Evolutionary conservation across 2,329 filamentous ascomycete species (phyloP).

Genomic region (Cercospora beticola): DNA sequence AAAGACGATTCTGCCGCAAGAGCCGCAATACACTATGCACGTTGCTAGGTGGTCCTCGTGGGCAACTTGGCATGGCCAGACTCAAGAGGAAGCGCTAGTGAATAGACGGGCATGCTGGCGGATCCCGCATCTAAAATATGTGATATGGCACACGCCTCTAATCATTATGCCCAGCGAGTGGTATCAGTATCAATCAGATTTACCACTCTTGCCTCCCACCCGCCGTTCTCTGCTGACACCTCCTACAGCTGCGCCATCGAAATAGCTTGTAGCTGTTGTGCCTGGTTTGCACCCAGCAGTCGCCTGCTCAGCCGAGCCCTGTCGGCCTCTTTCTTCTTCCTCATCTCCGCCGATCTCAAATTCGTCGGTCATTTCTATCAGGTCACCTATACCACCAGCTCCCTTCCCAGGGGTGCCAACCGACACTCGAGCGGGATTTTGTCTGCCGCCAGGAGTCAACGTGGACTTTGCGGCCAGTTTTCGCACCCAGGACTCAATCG

Average conservation of each 20-base stretch:
- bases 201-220: slow-evolving; percentile 30
- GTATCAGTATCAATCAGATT: slow-evolving; percentile 33
- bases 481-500: slow-evolving; percentile 86
- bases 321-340: slow-evolving; percentile 31
- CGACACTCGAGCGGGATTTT: slow-evolving; percentile 29
- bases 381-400: slow-evolving; percentile 56
- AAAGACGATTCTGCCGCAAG: not conserved
- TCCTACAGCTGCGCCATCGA: slow-evolving; percentile 26
- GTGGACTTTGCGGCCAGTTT: slow-evolving; percentile 68
- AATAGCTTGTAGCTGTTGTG: slow-evolving; percentile 34
- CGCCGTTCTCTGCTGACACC: slow-evolving; percentile 22
- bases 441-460: slow-evolving; percentile 14
- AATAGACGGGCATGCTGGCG: not conserved
- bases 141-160: not conserved
- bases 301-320: slow-evolving; percentile 21
- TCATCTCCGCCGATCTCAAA: slow-evolving; percentile 44
- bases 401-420: slow-evolving; percentile 35
- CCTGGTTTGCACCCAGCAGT: slow-evolving; percentile 17
- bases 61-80: not conserved
- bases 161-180: not conserved
- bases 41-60: not conserved
- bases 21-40: not conserved
- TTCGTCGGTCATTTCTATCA: slow-evolving; percentile 70
- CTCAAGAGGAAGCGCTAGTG: not conserved
- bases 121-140: not conserved